Conservation (phyloP, 2,329 filamentous ascomycete genomes). For the Teratosphaeria nubilosa region DNA sequence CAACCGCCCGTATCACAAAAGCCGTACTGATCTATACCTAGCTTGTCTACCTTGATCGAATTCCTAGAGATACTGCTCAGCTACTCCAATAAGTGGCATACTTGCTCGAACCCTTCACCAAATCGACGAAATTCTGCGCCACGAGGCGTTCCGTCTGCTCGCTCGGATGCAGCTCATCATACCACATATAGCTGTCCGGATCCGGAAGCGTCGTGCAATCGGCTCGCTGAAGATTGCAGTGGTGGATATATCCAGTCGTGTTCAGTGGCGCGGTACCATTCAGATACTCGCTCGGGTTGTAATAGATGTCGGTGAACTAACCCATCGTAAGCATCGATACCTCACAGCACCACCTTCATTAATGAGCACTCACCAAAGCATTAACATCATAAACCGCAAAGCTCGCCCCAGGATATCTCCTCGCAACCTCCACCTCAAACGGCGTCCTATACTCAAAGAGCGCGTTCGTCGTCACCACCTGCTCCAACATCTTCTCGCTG, state of each 20-base stretch:
- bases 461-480: constrained; percentile 41
- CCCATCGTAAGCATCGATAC: neutral
- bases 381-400: constrained; percentile 61
- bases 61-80: constrained; percentile 1
- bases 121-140: constrained; percentile 46
- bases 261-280: constrained; percentile 53
- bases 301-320: constrained; percentile 55
- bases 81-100: constrained; percentile 36
- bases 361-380: constrained; percentile 34
- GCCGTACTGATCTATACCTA: neutral
- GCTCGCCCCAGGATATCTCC: constrained; percentile 44
- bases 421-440: constrained; percentile 32
- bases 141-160: constrained; percentile 51
- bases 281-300: constrained; percentile 51
- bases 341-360: neutral
- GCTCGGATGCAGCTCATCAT: constrained; percentile 63
- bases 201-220: constrained; percentile 35
- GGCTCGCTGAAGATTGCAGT: constrained; percentile 38
- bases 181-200: constrained; percentile 59
- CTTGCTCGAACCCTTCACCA: constrained; percentile 41
- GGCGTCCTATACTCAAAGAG: constrained; percentile 44
- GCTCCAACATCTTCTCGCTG: constrained; percentile 42
- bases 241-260: constrained; percentile 47
- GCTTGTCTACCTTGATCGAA: neutral
- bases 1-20: neutral